Conservation (phyloP, 805 yeast genomes). For the Ogataea wickerhamii region DNA sequence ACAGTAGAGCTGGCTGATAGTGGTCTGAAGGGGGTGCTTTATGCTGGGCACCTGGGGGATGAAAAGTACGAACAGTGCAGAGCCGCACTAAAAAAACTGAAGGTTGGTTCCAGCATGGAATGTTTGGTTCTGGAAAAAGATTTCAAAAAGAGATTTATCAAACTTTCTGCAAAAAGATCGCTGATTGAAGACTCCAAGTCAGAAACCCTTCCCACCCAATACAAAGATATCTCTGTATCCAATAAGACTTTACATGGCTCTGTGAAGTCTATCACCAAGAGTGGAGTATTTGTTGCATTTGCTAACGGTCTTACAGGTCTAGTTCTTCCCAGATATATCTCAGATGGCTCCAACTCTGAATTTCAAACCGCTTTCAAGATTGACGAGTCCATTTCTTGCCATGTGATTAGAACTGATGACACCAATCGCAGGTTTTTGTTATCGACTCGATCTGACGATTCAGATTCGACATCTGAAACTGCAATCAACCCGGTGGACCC, state of each 20-base stretch:
- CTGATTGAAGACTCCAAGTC: slow-evolving; percentile 61
- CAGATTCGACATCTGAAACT: slow-evolving; percentile 22
- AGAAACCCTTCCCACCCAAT: slow-evolving; percentile 52
- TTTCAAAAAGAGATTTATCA: slow-evolving; percentile 53
- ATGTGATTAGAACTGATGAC: slow-evolving; percentile 64
- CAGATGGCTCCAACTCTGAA: slow-evolving; percentile 50
- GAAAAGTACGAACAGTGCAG: slow-evolving; percentile 71
- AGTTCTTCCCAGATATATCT: slow-evolving; percentile 69
- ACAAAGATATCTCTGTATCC: slow-evolving; percentile 53
- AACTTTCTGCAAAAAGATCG: slow-evolving; percentile 60
- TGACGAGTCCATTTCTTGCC: slow-evolving; percentile 70
- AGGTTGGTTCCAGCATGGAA: slow-evolving; percentile 56
- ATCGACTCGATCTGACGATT: slow-evolving; percentile 44
- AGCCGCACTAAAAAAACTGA: slow-evolving; percentile 55
- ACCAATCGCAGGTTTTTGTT: slow-evolving; percentile 68
- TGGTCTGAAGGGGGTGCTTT: slow-evolving; percentile 64
- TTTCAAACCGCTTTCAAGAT: slow-evolving; percentile 51
- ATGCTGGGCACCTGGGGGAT: slow-evolving; percentile 74
- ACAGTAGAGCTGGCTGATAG: slow-evolving; percentile 56
- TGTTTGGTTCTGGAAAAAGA: slow-evolving; percentile 70
- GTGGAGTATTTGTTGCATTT: slow-evolving; percentile 82
- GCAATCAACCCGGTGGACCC: slow-evolving; percentile 60
- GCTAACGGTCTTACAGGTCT: slow-evolving; percentile 79
- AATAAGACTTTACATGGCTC: slow-evolving; percentile 60
- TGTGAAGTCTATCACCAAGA: slow-evolving; percentile 70